These are phyloP conservation scores for Euphrasia confusa DNA, from an alignment of 257 asterid genomes.

Conservation along the genomic window DNA sequence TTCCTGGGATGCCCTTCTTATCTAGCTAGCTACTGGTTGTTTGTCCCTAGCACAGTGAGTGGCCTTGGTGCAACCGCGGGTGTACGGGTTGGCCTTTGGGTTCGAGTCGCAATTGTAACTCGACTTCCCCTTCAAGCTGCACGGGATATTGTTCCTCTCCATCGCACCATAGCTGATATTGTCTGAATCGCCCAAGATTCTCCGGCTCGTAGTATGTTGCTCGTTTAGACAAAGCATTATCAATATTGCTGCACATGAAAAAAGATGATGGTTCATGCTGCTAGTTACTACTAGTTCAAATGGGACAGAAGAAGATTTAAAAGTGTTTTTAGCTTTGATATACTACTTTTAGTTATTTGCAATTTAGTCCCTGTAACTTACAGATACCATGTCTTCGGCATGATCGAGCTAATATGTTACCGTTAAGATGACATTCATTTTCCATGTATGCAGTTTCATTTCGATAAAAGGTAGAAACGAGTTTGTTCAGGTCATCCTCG, in stretches of 20 bases:
- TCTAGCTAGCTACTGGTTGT: slow-evolving; percentile 19
- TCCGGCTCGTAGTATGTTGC: slow-evolving; percentile 16
- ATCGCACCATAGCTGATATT: slow-evolving; percentile 38
- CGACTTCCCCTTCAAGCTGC: slow-evolving; percentile 31
- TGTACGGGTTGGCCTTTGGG: slow-evolving; percentile 39
- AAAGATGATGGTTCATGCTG: slow-evolving; percentile 15
- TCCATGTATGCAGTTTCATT: no score
- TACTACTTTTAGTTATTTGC: no score
- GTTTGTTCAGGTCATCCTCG: no score
- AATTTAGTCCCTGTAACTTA: no score
- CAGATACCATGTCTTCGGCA: no score
- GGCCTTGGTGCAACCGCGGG: slow-evolving; percentile 36
- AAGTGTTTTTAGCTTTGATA: no score
- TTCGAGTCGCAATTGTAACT: slow-evolving; percentile 32
- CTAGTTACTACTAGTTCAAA: not conserved
- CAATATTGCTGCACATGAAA: not conserved
- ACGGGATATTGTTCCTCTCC: slow-evolving; percentile 26
- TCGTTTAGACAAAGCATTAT: not conserved
- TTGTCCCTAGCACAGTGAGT: slow-evolving; percentile 31
- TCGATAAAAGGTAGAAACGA: no score
- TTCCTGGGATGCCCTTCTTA: no score
- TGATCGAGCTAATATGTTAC: no score
- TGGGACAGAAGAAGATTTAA: not conserved
- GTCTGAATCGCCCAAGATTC: slow-evolving; percentile 7
- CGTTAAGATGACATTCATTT: no score